Percentiles rank a stretch among this genome's conserved stretches.
These are phyloP conservation scores for Pythium utonaiense DNA, from an alignment of 352 stramenopile species.

Conservation along the genomic window DNA sequence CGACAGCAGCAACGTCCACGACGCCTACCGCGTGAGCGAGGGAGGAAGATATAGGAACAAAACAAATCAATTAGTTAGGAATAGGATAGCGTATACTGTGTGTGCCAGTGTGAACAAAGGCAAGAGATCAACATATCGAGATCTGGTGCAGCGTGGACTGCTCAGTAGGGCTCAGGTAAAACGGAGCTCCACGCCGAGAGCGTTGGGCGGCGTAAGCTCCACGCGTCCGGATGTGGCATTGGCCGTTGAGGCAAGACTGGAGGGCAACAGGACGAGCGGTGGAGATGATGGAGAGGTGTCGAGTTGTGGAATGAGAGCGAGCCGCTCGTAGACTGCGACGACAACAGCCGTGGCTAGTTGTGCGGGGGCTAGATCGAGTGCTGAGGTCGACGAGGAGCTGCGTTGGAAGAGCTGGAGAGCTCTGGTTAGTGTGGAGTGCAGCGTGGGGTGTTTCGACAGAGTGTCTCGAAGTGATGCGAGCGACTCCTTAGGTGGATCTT, in stretches of 20 bases:
- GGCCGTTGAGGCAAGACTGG: background rate
- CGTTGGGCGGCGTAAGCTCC: conserved; percentile 4
- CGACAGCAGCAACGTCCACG: background rate
- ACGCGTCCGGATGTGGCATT: background rate
- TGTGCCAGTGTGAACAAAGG: conserved; percentile 6
- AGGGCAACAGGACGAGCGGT: background rate
- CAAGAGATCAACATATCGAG: background rate
- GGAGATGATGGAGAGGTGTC: background rate
- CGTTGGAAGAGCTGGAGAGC: conserved; percentile 3
- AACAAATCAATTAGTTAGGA: conserved; percentile 2
- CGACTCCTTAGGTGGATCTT: background rate
- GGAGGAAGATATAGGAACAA: background rate
- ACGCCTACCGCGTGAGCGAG: conserved; percentile 7
- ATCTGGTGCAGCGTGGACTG: background rate
- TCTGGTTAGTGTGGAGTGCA: background rate
- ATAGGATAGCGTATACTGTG: conserved; percentile 8
- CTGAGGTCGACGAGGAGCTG: background rate
- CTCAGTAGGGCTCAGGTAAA: background rate
- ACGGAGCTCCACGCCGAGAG: conserved; percentile 16
- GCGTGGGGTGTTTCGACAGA: background rate
- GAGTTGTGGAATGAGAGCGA: conserved; percentile 27
- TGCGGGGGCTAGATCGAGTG: conserved; percentile 5
- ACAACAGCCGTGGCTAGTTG: conserved; percentile 34
- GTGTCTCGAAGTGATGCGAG: background rate
- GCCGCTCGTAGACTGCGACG: conserved; percentile 40